Evolutionary conservation across 768 basidiomycete species (phyloP).

Genomic region (Lyophyllum decastes): DNA sequence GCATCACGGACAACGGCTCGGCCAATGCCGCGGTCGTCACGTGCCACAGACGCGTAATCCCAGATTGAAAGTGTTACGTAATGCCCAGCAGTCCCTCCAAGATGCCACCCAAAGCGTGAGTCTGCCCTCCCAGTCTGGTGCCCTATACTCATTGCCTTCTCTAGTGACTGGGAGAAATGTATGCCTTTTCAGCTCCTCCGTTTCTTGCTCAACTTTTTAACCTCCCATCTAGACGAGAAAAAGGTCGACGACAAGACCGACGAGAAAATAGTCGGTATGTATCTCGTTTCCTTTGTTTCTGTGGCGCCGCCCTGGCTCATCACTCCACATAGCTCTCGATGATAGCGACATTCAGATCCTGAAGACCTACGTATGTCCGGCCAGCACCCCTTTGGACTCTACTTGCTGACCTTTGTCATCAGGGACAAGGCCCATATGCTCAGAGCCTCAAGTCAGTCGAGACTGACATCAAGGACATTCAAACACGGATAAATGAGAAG

Average conservation of each 20-base stretch:
- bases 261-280: conserved; percentile 87
- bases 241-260: conserved; percentile 85
- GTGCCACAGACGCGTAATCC: conserved; percentile 36
- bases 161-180: conserved; percentile 99
- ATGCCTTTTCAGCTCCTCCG: conserved; percentile 21
- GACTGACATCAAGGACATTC: conserved; percentile 90
- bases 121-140: conserved; percentile 23
- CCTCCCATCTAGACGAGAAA: conserved; percentile 66
- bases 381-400: background rate
- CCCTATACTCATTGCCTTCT: background rate
- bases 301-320: conserved; percentile 1
- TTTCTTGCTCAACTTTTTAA: conserved; percentile 1
- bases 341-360: conserved; percentile 99
- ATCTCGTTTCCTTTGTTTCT: background rate
- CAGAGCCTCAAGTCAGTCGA: conserved; percentile 86
- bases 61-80: background rate
- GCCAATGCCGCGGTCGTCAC: conserved; percentile 23
- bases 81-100: conserved; percentile 3
- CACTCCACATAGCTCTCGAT: conserved; percentile 70
- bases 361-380: conserved; percentile 84
- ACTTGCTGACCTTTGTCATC: conserved; percentile 4
- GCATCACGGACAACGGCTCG: conserved; percentile 5
- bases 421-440: conserved; percentile 99
- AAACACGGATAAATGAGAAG: conserved; percentile 97
- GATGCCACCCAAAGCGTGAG: conserved; percentile 97